Conservation (phyloP, 225 moss, liverwort and hornwort species). For the Antitrichia curtipendula region DNA sequence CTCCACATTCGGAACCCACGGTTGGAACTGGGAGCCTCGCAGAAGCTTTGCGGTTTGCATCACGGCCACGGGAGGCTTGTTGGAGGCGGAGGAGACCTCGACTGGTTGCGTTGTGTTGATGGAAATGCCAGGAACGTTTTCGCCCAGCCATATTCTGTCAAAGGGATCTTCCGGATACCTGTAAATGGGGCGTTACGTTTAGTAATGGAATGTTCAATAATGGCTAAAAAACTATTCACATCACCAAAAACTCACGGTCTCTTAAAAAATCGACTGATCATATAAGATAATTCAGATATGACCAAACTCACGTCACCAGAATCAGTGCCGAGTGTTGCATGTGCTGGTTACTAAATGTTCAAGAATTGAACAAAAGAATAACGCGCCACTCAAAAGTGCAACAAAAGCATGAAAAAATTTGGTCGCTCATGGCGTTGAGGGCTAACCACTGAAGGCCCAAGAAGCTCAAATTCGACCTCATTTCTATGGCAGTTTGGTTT, state of each 20-base stretch:
- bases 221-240: not conserved
- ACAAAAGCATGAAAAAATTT: not conserved
- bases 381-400: not conserved
- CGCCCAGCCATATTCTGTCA: conserved; percentile 29
- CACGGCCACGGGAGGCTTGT: conserved; percentile 25
- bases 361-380: not conserved
- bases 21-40: conserved; percentile 5
- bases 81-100: not conserved
- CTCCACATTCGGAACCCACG: conserved; percentile 14
- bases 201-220: not conserved
- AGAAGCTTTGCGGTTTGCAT: conserved; percentile 29
- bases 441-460: not conserved
- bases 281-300: not conserved
- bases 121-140: not conserved
- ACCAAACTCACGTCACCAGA: not conserved
- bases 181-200: not conserved
- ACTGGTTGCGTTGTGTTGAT: conserved; percentile 19
- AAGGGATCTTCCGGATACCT: conserved; percentile 43
- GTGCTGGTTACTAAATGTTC: not conserved
- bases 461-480: not conserved
- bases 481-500: not conserved
- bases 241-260: not conserved
- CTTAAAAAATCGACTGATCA: not conserved
- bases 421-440: not conserved
- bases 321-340: not conserved